These are phyloP conservation scores for Curvularia spicifera DNA, from an alignment of 2,329 filamentous ascomycete genomes.

Conservation along the genomic window DNA sequence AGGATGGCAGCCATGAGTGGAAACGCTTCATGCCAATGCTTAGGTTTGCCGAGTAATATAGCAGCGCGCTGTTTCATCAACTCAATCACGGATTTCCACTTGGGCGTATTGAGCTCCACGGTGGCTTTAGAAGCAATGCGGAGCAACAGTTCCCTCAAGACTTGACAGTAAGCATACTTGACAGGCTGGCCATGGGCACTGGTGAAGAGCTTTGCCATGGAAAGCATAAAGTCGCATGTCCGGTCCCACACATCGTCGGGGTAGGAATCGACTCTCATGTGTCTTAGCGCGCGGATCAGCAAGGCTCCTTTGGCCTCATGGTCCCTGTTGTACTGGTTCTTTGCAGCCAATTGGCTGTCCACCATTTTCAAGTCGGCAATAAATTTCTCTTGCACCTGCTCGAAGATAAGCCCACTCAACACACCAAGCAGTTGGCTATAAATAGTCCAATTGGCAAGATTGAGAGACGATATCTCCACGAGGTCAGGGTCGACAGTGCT, in stretches of 20 bases:
- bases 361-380: slow-evolving; percentile 78
- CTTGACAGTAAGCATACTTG: slow-evolving; percentile 93
- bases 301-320: slow-evolving; percentile 84
- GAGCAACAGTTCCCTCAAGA: slow-evolving; percentile 83
- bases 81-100: slow-evolving; percentile 85
- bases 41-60: slow-evolving; percentile 87
- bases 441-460: slow-evolving; percentile 93
- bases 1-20: slow-evolving; percentile 85
- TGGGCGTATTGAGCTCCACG: slow-evolving; percentile 77
- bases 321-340: slow-evolving; percentile 70
- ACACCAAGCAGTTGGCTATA: slow-evolving; percentile 93
- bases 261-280: slow-evolving; percentile 76
- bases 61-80: slow-evolving; percentile 78
- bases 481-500: slow-evolving; percentile 87
- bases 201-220: slow-evolving; percentile 80
- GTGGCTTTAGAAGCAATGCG: slow-evolving; percentile 83
- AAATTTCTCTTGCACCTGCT: slow-evolving; percentile 81
- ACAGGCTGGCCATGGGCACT: slow-evolving; percentile 86
- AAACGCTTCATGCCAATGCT: slow-evolving; percentile 89
- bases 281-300: slow-evolving; percentile 88
- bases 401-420: slow-evolving; percentile 93
- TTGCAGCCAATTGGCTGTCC: slow-evolving; percentile 75
- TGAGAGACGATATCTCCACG: slow-evolving; percentile 76
- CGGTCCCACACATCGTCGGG: slow-evolving; percentile 80
- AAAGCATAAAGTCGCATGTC: slow-evolving; percentile 86